Base-by-base conservation (phyloP, 495 filamentous ascomycete genomes). In the Cenococcum geophilum region DNA sequence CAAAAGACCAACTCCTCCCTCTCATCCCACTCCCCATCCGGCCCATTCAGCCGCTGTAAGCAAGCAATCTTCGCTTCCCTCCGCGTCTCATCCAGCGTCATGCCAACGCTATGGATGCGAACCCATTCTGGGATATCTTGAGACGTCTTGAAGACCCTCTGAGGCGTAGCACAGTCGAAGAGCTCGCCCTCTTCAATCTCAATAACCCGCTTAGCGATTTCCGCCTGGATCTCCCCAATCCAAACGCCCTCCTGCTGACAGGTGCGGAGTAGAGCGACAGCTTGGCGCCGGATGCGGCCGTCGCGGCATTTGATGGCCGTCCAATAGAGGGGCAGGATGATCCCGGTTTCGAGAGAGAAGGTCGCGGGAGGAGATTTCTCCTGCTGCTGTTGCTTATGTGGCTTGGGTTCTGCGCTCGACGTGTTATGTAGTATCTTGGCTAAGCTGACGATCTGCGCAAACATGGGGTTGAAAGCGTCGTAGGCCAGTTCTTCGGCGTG, bases 211-310 rank as follows among this genome's bases (percentile, higher is more conserved):
- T 55, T 61, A 16, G 59, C 58, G 20, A 61, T 58, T 1, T 48
- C 48, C 6, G 63, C 63, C 32, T 66, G 54, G 14, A 62, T 59
- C 6, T 45, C 35, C 5, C 58, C 58, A 37, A 61, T 37, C 63
- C 63, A 66, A 37, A 62, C 36, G 11, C 63, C 63, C 35, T 66
- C 63, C 42, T 66, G 63, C 9, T 34, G 40, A 8, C 58, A 62
- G 2, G 22, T 25, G 20, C 57, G 47, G 12, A 66, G 54, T 0
- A 61, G 35, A 2, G 54, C 57, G 11, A 61, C 52, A 3, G 63
- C 63, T 0, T 55, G 53, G 5, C 63, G 58, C 3, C 63, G 58
- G 10, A 62, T 55, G 18, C 52, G 12, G 18, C 63, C 59, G 40
- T 66, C 63, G 9, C 63, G 58, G 12, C 50, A 58, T 56, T 61